Evolutionary conservation across 2,329 filamentous ascomycete species (phyloP), one percentile per base, ranked within the genome.

Genomic region (Hortaea werneckii): DNA sequence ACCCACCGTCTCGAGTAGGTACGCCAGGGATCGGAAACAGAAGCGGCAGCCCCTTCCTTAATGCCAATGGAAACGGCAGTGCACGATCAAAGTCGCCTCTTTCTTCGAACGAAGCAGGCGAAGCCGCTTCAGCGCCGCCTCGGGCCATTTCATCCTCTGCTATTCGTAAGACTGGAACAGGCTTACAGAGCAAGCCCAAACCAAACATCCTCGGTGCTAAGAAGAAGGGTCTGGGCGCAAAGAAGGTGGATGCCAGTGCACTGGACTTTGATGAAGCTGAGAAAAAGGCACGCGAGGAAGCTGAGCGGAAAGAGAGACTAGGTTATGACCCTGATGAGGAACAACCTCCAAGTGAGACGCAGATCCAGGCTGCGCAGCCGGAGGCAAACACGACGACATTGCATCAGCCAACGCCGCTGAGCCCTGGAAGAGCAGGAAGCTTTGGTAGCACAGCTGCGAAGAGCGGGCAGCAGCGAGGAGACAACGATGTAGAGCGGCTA

Each of bases 261-360:
- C 58, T 98, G 52, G 90, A 98, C 70, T 98, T 98, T 60, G 92
- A 98, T 54, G 92, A 90, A 65, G 92, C 89, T 3, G 92, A 98
- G 74, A 87, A 86, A 67, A 95, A 94, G 70, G 92, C 92, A 38
- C 94, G 90, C 66, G 92, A 96, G 67, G 92, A 98, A 67, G 92
- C 89, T 2, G 92, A 96, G 67, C 83, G 92, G 55, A 92, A 95
- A 62, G 88, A 84, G 64, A 95, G 94, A 69, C 74, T 98, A 20
- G 92, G 92, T 35, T 98, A 98, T 61, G 88, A 98, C 58, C 87
- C 89, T 1, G 85, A 95, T 52, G 89, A 87, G 13, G 90, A 94
- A 54, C 66, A 77, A 77, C 55, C 76, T 65, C 65, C 68, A 6
- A 51, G 48, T 7, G 66, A 69, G 50, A 65, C 65, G 30, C 56